Base-by-base conservation (phyloP, 2,329 filamentous ascomycete species). In the Grosmannia clavigera region DNA sequence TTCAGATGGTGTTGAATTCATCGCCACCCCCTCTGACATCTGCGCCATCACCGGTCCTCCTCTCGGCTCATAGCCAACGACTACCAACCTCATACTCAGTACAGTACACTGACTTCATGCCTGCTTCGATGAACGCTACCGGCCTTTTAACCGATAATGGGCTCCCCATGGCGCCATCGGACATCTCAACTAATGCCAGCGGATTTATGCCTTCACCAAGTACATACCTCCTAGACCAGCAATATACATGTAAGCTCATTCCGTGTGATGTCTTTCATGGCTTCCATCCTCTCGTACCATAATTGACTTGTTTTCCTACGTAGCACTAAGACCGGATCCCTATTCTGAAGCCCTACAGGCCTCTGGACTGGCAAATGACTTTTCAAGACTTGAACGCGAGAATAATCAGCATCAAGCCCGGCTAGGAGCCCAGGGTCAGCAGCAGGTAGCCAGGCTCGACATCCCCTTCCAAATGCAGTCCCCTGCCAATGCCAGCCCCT, bases 401-500 rank as follows among this genome's bases (percentile, higher is more conserved):
- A 6, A 31, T 5, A 14, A 5, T 14, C 55, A 50, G 12, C 43
- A 38, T 35, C 38, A 38, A 22, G 5, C 14, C 5, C 25, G 33
- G 25, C 43, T 25, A 48, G 38, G 38, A 33, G 12, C 22, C 5
- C 25, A 50, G 25, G 52, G 5, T 35, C 31, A 19, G 31, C 52
- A 57, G 22, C 35, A 59, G 5, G 33, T 69, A 7, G 40, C 12
- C 7, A 29, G 73, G 48, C 66, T 78, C 31, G 68, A 69, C 54
- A 74, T 75, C n/a, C 70, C 72, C 7, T 67, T 71, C 46, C 68
- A 70, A 1, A 70, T 73, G 57, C 74, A 73, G 55, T 69, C 70
- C 31, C 67, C 68, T 31, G 65, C 67, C 60, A 68, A 75, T 58
- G 70, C 72, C 22, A 69, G 71, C 5, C 72, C 76, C 43, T 80